Percentiles rank a stretch among this genome's conserved stretches.
These are phyloP conservation scores for Rubroboletus pulcherrimus DNA, from an alignment of 768 basidiomycete species.

Conservation along the genomic window DNA sequence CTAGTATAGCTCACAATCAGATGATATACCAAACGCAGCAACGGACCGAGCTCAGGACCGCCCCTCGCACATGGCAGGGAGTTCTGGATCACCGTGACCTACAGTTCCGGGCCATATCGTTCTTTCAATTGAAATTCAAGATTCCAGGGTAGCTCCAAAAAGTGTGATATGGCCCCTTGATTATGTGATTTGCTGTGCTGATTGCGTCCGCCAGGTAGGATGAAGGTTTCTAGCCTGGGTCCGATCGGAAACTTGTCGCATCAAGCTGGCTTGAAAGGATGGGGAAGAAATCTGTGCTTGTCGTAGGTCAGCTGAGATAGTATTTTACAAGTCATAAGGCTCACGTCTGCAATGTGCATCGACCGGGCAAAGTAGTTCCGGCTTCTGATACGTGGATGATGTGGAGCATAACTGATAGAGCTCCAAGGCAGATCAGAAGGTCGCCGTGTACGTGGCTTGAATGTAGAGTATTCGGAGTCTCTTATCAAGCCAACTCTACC, in stretches of 20 bases:
- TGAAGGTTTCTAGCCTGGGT: background rate
- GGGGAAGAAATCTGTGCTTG: background rate
- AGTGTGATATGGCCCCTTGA: background rate
- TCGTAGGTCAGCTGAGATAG: background rate
- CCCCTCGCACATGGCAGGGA: background rate
- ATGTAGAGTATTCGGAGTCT: background rate
- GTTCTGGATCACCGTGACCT: background rate
- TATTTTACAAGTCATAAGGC: background rate
- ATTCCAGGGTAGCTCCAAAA: background rate
- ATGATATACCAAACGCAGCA: background rate
- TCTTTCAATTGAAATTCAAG: background rate
- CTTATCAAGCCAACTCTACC: constrained; percentile 6
- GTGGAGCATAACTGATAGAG: background rate
- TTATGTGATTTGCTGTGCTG: background rate
- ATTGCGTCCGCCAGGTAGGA: background rate
- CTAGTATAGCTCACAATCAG: background rate
- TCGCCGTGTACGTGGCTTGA: background rate
- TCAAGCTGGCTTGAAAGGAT: background rate
- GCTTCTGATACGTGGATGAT: background rate
- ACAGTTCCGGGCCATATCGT: background rate
- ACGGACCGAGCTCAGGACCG: background rate
- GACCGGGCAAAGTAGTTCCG: background rate
- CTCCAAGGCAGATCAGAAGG: background rate
- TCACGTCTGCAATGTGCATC: background rate
- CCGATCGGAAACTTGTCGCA: background rate